Percentiles rank a stretch among this genome's conserved stretches.
Evolutionary conservation across 805 yeast genomes (phyloP).

Genomic region (Wickerhamiella kazuoi): DNA sequence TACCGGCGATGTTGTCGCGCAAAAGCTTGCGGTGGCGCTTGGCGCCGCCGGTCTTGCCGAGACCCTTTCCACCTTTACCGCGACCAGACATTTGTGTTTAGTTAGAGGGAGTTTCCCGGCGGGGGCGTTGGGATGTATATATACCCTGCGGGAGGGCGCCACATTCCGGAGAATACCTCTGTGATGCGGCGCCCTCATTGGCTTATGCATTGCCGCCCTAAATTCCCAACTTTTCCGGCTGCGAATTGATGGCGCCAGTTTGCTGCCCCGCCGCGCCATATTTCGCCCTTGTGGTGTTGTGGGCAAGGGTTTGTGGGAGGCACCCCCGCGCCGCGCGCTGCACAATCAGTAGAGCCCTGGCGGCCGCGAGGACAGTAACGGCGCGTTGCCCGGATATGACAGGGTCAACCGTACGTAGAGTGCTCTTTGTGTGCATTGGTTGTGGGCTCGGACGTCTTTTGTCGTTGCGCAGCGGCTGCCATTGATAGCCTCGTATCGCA

Average conservation of each 20-base stretch:
- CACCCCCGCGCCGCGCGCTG: too few relatives aligned
- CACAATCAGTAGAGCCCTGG: too few relatives aligned
- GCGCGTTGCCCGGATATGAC: too few relatives aligned
- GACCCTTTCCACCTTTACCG: conserved; percentile 99
- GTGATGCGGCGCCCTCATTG: neutral
- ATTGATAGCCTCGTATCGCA: too few relatives aligned
- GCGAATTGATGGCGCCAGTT: neutral
- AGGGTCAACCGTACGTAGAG: too few relatives aligned
- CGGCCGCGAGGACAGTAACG: too few relatives aligned
- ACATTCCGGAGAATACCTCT: neutral
- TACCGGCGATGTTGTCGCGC: conserved; percentile 99
- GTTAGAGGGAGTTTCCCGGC: neutral
- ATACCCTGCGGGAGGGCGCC: neutral
- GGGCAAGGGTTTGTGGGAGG: too few relatives aligned
- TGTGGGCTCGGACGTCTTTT: too few relatives aligned
- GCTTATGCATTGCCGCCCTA: neutral
- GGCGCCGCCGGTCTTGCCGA: conserved; percentile 96
- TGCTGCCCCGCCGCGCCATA: too few relatives aligned
- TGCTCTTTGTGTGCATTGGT: too few relatives aligned
- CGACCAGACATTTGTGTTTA: conserved; percentile 73
- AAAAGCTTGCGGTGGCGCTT: conserved; percentile 99
- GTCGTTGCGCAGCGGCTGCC: too few relatives aligned
- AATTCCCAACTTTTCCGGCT: neutral
- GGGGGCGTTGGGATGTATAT: neutral
- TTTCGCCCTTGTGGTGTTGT: too few relatives aligned